Base-by-base conservation (phyloP, 306 rosid species). In the Boehmeria nivea region DNA sequence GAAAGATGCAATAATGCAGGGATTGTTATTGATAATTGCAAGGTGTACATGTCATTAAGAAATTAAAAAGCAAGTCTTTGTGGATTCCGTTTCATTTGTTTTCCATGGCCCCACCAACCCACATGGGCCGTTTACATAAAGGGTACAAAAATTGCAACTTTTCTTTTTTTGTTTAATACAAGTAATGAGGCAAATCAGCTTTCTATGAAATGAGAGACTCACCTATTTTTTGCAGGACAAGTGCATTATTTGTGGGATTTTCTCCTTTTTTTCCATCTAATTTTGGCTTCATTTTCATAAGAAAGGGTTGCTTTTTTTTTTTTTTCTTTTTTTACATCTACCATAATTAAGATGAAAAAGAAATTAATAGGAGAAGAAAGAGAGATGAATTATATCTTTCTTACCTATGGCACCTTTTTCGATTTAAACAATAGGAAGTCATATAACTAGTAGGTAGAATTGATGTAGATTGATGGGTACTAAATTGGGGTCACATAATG, bases 1-100 rank as follows among this genome's bases (percentile, higher is more conserved):
- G 79, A 78, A 80, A 78, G 73, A 64, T 25, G 63, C 96, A 91
- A 91, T 91, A 84, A 81, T 82, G 87, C 82, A 75, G 24, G 72
- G 70, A 60, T 87, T 76, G 69, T 80, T 80, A 72, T 74, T 68
- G 73, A 81, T 68, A 76, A 54, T 82, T 80, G 82, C 63, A 37
- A 75, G 73, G 67, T 78, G 85, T 82, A 78, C 67, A 86, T 81
- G 81, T 83, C 80, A 83, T 79, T 83, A 76, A 74, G 73, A 76
- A 76, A 73, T 71, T 70, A 38, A 61, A 80, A 76, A 65, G 84
- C 84, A 66, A 38, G 75, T 76, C 83, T 74, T 80, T 76, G 88
- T 84, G 81, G 76, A 82, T 78, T 84, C 83, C 71, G 72, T 75
- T 82, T 82, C 40, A 54, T n/a, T 76, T 71, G 81, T 77, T 82